Conservation (phyloP, 2,329 filamentous ascomycete species). For the Neodidymelliopsis sp. region DNA sequence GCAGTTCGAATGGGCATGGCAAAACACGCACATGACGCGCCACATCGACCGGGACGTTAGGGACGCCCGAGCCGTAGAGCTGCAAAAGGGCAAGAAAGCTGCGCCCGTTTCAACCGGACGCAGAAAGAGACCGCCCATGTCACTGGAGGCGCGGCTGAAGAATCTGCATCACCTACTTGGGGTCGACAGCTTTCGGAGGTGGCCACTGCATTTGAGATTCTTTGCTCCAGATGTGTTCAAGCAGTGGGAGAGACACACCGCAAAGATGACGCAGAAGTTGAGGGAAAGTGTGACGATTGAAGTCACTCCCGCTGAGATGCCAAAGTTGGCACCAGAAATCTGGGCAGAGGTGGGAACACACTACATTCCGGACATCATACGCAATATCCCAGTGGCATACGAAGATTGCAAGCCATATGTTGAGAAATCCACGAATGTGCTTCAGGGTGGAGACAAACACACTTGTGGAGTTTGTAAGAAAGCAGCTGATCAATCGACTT, state of each 20-base stretch:
- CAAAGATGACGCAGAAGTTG: conserved; percentile 35
- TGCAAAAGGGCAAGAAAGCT: conserved; percentile 39
- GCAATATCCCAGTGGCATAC: conserved; percentile 62
- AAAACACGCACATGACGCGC: conserved; percentile 80
- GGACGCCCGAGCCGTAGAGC: conserved; percentile 44
- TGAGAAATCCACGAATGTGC: conserved; percentile 56
- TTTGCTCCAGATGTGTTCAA: conserved; percentile 74
- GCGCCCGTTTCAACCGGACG: conserved; percentile 48
- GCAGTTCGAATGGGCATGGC: conserved; percentile 98
- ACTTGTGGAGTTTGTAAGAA: conserved; percentile 61
- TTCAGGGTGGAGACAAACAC: conserved; percentile 20
- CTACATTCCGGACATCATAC: conserved; percentile 41
- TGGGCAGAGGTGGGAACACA: conserved; percentile 29
- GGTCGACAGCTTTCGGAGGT: conserved; percentile 79
- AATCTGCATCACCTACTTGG: conserved; percentile 83
- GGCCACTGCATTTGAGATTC: conserved; percentile 84
- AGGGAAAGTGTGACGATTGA: conserved; percentile 38
- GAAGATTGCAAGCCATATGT: conserved; percentile 57
- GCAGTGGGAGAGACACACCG: conserved; percentile 68
- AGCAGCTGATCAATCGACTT: conserved; percentile 45
- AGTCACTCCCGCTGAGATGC: conserved; percentile 41
- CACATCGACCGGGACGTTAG: conserved; percentile 68
- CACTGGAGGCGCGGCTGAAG: conserved; percentile 72
- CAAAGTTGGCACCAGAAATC: conserved; percentile 27
- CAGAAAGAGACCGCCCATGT: conserved; percentile 61